Percentiles rank a stretch among this genome's conserved stretches.
phyloP scores from a whole-genome alignment of 2,329 filamentous ascomycete species.

The Decorospora gaudefroyi region DNA sequence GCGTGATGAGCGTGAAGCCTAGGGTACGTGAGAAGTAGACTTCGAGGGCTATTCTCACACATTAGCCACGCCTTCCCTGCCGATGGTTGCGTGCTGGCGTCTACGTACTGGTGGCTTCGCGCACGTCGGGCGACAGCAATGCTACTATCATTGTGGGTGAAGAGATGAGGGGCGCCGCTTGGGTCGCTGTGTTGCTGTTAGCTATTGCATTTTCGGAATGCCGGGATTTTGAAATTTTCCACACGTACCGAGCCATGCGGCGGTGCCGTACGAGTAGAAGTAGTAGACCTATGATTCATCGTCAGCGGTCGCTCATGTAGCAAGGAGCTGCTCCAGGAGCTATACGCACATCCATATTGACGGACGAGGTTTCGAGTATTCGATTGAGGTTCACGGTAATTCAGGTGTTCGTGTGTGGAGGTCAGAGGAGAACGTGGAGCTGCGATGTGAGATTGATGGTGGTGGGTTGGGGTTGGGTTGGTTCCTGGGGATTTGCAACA shows the following conservation, averaged over 20 bases:
- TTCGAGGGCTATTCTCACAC: slow-evolving; percentile 59
- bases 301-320: slow-evolving; percentile 18
- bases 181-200: slow-evolving; percentile 38
- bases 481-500: slow-evolving; percentile 14
- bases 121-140: slow-evolving; percentile 62
- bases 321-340: neutral
- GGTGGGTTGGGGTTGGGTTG: too few species aligned
- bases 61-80: neutral
- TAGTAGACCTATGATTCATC: slow-evolving; percentile 47
- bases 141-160: slow-evolving; percentile 65
- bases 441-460: slow-evolving; percentile 10
- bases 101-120: slow-evolving; percentile 58
- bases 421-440: slow-evolving; percentile 7
- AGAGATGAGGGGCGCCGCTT: slow-evolving; percentile 60
- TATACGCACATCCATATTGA: slow-evolving; percentile 12
- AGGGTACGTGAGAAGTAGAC: slow-evolving; percentile 74
- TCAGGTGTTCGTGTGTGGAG: neutral
- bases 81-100: neutral
- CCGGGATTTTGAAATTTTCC: too few species aligned
- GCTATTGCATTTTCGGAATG: neutral
- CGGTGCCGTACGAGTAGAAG: slow-evolving; percentile 51
- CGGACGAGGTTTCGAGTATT: too few species aligned
- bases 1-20: slow-evolving; percentile 67
- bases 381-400: neutral
- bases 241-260: slow-evolving; percentile 48